Conservation (phyloP, 2,329 filamentous ascomycete genomes). For the Cladosporium velox region DNA sequence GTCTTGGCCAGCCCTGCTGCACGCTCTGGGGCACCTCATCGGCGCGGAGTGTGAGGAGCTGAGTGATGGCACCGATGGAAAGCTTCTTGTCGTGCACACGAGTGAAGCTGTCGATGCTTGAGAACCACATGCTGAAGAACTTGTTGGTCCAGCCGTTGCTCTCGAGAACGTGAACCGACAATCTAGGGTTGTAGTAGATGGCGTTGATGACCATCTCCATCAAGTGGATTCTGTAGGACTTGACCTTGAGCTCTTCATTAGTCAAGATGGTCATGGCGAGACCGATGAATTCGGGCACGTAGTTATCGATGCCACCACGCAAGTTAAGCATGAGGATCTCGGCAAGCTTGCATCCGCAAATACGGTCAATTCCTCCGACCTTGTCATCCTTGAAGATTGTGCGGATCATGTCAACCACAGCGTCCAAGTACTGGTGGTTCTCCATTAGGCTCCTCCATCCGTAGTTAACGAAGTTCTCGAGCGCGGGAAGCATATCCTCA, state of each 20-base stretch:
- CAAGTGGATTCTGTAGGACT: slow-evolving; percentile 90
- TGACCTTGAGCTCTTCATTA: slow-evolving; percentile 77
- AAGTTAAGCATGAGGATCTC: slow-evolving; percentile 97
- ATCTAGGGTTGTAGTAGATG: slow-evolving; percentile 91
- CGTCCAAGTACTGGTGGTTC: slow-evolving; percentile 82
- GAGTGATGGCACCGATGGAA: slow-evolving; percentile 88
- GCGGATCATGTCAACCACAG: slow-evolving; percentile 88
- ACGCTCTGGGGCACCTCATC: slow-evolving; percentile 89
- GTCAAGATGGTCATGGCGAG: slow-evolving; percentile 83
- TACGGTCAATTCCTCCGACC: slow-evolving; percentile 88
- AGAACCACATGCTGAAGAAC: slow-evolving; percentile 98
- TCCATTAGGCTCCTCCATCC: slow-evolving; percentile 77
- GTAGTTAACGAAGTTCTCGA: slow-evolving; percentile 97
- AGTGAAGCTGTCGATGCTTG: slow-evolving; percentile 88
- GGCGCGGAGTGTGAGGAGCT: slow-evolving; percentile 75
- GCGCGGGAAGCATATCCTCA: slow-evolving; percentile 95
- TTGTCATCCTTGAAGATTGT: slow-evolving; percentile 94
- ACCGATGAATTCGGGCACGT: slow-evolving; percentile 82
- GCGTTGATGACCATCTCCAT: slow-evolving; percentile 99
- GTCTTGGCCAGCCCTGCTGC: slow-evolving; percentile 89
- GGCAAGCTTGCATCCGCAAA: slow-evolving; percentile 95
- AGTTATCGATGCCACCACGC: slow-evolving; percentile 82
- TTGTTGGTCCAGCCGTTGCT: slow-evolving; percentile 93
- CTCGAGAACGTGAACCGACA: slow-evolving; percentile 87
- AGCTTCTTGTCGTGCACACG: slow-evolving; percentile 98